Conservation (phyloP, 805 yeast species). For the Saccharomycopsis schoenii region DNA sequence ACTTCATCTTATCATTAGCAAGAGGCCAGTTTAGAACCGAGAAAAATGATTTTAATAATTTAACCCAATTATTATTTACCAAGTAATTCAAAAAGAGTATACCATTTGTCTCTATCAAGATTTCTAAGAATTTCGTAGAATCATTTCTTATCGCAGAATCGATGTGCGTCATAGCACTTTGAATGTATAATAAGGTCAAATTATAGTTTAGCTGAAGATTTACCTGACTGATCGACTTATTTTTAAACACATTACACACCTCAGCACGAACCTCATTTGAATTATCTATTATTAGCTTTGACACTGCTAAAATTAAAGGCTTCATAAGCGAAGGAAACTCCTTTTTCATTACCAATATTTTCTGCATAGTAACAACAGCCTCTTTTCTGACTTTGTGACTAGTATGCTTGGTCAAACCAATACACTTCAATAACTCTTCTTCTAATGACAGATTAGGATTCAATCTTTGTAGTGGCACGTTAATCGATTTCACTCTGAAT, state of each 20-base stretch:
- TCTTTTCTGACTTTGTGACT: conserved; percentile 17
- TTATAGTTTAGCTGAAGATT: conserved; percentile 15
- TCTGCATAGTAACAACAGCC: conserved; percentile 11
- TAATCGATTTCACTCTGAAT: conserved; percentile 49
- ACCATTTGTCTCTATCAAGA: conserved; percentile 35
- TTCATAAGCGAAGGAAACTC: conserved; percentile 14
- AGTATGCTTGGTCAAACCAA: conserved; percentile 16
- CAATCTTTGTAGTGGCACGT: conserved; percentile 15
- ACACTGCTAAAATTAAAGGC: conserved; percentile 6
- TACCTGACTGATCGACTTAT: not conserved
- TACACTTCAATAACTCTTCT: conserved; percentile 7
- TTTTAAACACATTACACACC: conserved; percentile 2
- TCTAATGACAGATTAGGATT: conserved; percentile 7
- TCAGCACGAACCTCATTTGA: conserved; percentile 12
- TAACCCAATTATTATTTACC: conserved; percentile 55
- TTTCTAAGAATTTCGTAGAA: conserved; percentile 56
- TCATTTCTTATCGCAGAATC: conserved; percentile 65
- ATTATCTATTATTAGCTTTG: conserved; percentile 15
- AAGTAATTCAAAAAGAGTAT: conserved; percentile 30
- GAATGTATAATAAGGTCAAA: conserved; percentile 58
- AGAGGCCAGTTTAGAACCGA: conserved; percentile 67
- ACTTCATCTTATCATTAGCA: conserved; percentile 23
- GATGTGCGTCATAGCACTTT: conserved; percentile 91
- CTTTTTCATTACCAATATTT: conserved; percentile 2
- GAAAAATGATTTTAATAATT: conserved; percentile 57